These are phyloP conservation scores for Chamaenerion angustifolium DNA, from an alignment of 345 rosid species.

Conservation along the genomic window DNA sequence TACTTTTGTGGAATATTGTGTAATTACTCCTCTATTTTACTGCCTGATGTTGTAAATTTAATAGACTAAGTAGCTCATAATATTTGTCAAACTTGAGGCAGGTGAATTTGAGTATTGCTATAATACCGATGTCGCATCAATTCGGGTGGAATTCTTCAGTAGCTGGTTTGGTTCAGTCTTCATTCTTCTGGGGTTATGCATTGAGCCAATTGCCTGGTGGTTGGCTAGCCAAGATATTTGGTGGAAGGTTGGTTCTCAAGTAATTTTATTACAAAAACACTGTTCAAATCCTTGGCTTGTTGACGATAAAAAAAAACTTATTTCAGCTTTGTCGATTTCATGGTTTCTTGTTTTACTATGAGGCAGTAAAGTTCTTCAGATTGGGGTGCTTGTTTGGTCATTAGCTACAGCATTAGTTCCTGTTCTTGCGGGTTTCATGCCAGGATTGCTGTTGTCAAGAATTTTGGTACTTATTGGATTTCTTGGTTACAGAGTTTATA, in stretches of 20 bases:
- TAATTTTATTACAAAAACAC: no score
- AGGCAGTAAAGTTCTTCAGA: constrained; percentile 65
- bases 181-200: constrained; percentile 95
- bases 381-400: constrained; percentile 87
- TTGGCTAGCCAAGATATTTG: constrained; percentile 84
- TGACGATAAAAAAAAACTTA: background rate
- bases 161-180: constrained; percentile 87
- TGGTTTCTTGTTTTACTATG: constrained; percentile 2
- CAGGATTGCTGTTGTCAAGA: constrained; percentile 66
- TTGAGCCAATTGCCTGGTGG: constrained; percentile 93
- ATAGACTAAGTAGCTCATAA: background rate
- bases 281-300: background rate
- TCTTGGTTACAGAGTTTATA: background rate
- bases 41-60: no score
- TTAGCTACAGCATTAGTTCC: constrained; percentile 81
- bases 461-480: constrained; percentile 38
- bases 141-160: constrained; percentile 81
- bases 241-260: constrained; percentile 62
- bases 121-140: constrained; percentile 93
- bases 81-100: constrained; percentile 13
- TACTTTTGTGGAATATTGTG: background rate
- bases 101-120: constrained; percentile 93
- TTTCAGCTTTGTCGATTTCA: background rate
- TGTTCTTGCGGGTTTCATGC: constrained; percentile 75
- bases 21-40: background rate